phyloP scores from a whole-genome alignment of 805 yeast species.

The Yarrowia yakushimensis region DNA sequence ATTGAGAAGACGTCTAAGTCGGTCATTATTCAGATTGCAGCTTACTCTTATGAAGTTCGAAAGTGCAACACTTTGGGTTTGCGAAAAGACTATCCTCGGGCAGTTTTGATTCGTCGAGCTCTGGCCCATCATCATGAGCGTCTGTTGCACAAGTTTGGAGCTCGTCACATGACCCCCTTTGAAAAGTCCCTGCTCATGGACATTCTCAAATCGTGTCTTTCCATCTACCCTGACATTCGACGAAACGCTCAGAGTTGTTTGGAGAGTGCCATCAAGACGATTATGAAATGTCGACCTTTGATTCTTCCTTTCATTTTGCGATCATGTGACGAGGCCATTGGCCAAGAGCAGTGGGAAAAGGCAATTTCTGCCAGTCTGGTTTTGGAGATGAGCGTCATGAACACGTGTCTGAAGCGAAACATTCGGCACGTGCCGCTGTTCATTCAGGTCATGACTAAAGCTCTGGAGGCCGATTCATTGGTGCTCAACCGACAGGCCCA shows the following conservation, averaged over 20 bases:
- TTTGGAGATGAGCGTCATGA: constrained; percentile 55
- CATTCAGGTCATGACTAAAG: constrained; percentile 49
- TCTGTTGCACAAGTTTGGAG: constrained; percentile 64
- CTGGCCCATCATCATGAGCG: constrained; percentile 74
- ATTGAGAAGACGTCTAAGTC: constrained; percentile 59
- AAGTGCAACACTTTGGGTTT: constrained; percentile 62
- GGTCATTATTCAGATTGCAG: constrained; percentile 52
- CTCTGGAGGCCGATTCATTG: constrained; percentile 54
- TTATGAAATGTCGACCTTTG: constrained; percentile 60
- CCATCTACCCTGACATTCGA: constrained; percentile 68
- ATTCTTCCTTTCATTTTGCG: constrained; percentile 52
- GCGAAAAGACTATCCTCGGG: constrained; percentile 70
- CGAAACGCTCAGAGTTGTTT: constrained; percentile 65
- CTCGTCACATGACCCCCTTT: constrained; percentile 62
- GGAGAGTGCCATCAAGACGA: constrained; percentile 62
- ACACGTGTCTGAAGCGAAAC: constrained; percentile 56
- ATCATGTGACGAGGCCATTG: constrained; percentile 49
- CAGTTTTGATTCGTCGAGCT: constrained; percentile 69
- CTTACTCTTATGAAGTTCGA: constrained; percentile 53
- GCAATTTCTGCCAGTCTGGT: constrained; percentile 63
- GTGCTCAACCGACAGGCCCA: constrained; percentile 49
- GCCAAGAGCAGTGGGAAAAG: constrained; percentile 47
- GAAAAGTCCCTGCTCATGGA: constrained; percentile 65
- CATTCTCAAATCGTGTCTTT: constrained; percentile 59
- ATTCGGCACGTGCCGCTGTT: constrained; percentile 49